Conservation (phyloP, 202 grass and related monocot genomes). For the Dendrocalamus latiflorus region DNA sequence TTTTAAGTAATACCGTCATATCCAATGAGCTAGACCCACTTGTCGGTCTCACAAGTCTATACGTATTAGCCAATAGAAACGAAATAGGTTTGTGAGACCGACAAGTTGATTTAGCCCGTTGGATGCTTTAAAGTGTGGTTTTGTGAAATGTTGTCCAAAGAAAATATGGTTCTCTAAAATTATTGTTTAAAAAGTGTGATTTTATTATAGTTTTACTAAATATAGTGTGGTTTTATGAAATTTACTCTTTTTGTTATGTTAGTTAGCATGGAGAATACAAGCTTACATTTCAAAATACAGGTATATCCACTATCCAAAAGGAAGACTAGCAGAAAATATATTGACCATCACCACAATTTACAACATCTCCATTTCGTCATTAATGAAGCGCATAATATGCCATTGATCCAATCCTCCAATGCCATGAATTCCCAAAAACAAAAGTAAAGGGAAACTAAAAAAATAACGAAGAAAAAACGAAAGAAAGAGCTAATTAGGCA, state of each 20-base stretch:
- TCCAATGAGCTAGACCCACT: too few relatives aligned
- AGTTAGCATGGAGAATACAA: neutral
- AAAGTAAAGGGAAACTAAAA: neutral
- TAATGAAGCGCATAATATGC: neutral
- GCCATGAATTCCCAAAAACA: neutral
- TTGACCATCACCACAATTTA: constrained; percentile 19
- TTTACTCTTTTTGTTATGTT: neutral
- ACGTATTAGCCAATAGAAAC: too few relatives aligned
- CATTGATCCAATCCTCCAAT: constrained; percentile 14
- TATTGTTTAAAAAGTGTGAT: too few relatives aligned
- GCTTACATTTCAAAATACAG: neutral
- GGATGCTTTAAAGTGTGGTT: too few relatives aligned
- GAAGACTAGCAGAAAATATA: neutral
- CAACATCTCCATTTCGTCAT: neutral
- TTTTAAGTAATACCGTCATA: too few relatives aligned
- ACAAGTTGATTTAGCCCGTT: too few relatives aligned
- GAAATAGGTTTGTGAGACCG: too few relatives aligned
- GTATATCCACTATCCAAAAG: neutral
- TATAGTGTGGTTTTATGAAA: too few relatives aligned
- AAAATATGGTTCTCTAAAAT: too few relatives aligned
- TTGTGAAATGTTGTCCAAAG: too few relatives aligned
- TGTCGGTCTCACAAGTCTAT: too few relatives aligned
- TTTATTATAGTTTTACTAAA: too few relatives aligned
- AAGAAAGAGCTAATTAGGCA: neutral
- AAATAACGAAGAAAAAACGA: neutral